These are phyloP conservation scores for Neurospora sp. DNA, from an alignment of 495 filamentous ascomycete species.

Conservation along the genomic window DNA sequence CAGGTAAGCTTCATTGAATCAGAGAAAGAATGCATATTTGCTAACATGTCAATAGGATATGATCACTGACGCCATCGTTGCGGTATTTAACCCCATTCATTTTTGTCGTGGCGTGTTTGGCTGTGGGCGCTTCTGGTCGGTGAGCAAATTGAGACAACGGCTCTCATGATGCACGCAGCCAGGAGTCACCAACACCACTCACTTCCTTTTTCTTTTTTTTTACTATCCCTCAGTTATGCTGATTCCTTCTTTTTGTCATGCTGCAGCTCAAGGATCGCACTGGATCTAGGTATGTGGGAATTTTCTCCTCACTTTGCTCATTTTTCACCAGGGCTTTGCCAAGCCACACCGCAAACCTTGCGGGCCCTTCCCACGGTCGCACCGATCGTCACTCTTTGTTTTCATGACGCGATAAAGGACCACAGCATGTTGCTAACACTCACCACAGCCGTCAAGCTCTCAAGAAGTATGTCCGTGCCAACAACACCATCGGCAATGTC, in stretches of 20 bases:
- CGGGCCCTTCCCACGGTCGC: not conserved
- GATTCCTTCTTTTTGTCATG: constrained; percentile 27
- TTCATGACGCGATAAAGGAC: not conserved
- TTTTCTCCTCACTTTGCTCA: not conserved
- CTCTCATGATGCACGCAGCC: constrained; percentile 11
- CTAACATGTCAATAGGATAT: constrained; percentile 46
- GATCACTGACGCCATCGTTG: constrained; percentile 58
- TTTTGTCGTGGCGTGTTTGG: constrained; percentile 28
- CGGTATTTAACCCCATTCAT: constrained; percentile 42
- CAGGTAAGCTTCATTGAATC: constrained; percentile 38
- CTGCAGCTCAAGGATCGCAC: constrained; percentile 55
- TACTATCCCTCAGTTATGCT: constrained; percentile 22
- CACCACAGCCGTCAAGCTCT: constrained; percentile 73
- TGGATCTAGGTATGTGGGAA: constrained; percentile 48
- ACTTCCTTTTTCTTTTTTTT: not conserved
- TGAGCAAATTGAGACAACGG: constrained; percentile 12
- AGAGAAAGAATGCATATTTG: constrained; percentile 13
- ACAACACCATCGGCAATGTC: constrained; percentile 71
- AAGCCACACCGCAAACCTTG: not conserved
- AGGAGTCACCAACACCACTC: not conserved
- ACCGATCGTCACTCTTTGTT: not conserved
- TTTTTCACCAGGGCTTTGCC: constrained; percentile 5
- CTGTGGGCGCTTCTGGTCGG: constrained; percentile 10
- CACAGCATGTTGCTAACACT: constrained; percentile 26
- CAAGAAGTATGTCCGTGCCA: constrained; percentile 95